Percentiles rank a stretch among this genome's conserved stretches.
These are phyloP conservation scores for Triadica sebifera DNA, from an alignment of 345 rosid species.

Conservation along the genomic window DNA sequence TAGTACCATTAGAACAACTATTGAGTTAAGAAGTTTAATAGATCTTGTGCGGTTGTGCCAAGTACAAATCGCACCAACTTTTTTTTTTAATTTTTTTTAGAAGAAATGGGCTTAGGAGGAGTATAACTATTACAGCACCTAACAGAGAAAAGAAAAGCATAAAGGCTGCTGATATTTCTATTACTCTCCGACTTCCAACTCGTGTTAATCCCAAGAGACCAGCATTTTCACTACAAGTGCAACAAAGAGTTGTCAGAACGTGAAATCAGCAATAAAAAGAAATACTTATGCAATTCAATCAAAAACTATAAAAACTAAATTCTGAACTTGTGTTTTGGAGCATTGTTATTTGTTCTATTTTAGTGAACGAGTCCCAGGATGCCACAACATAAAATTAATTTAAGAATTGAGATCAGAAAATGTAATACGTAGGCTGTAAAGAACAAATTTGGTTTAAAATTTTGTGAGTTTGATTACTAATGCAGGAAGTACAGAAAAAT, in stretches of 20 bases:
- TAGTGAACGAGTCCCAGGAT: not conserved
- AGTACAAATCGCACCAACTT: too few species aligned
- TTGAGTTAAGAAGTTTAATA: not conserved
- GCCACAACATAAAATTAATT: not conserved
- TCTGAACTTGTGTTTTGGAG: not conserved
- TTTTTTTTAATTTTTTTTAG: not conserved
- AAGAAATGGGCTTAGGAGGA: not conserved
- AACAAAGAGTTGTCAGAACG: conserved; percentile 17
- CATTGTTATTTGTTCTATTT: not conserved
- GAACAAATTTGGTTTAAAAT: not conserved
- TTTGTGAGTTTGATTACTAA: not conserved
- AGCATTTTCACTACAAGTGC: conserved; percentile 64
- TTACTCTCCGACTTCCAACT: conserved; percentile 80
- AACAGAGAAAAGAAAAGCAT: conserved; percentile 90
- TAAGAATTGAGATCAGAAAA: too few species aligned
- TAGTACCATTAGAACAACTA: conserved; percentile 3
- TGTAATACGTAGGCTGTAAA: too few species aligned
- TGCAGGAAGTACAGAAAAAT: not conserved
- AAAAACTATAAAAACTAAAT: not conserved
- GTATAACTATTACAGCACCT: conserved; percentile 34
- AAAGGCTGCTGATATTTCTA: conserved; percentile 72
- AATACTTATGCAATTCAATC: not conserved
- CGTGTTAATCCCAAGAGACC: conserved; percentile 87
- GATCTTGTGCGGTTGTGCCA: not conserved
- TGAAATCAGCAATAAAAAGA: not conserved